phyloP scores from a whole-genome alignment of 345 rosid genomes.

The Bruguiera sexangula region DNA sequence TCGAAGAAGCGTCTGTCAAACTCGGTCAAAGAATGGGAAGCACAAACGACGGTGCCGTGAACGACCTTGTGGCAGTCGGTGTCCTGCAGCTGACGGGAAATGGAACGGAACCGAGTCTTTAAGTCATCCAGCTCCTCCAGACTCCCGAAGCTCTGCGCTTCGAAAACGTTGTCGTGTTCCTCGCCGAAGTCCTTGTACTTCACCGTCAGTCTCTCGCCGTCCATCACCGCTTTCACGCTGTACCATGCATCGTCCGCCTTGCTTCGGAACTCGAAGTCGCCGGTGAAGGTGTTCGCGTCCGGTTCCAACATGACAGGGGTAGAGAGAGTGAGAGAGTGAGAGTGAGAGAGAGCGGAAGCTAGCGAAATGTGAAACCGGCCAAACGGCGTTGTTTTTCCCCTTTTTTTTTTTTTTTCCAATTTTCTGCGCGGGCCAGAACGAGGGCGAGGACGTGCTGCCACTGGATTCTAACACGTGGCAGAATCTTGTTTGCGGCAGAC shows the following conservation, averaged over 20 bases:
- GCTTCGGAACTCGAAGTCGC: constrained; percentile 30
- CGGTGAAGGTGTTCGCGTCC: not conserved
- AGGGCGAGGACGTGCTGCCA: no score
- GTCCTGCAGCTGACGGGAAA: constrained; percentile 51
- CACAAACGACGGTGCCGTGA: constrained; percentile 33
- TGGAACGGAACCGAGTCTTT: constrained; percentile 28
- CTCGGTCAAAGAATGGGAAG: constrained; percentile 25
- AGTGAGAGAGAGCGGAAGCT: no score
- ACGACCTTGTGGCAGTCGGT: constrained; percentile 23
- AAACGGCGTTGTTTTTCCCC: not conserved
- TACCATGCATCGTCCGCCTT: constrained; percentile 44
- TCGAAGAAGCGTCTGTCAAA: constrained; percentile 40
- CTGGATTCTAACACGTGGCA: no score
- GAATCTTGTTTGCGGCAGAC: no score
- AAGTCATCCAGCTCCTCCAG: constrained; percentile 24
- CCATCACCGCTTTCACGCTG: constrained; percentile 14
- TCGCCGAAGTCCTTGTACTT: constrained; percentile 27
- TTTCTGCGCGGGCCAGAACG: no score
- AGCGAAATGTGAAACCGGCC: not conserved
- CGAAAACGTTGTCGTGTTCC: constrained; percentile 15
- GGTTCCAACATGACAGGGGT: no score
- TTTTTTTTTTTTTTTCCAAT: not conserved
- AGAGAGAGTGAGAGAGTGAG: no score
- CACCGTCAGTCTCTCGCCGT: constrained; percentile 25
- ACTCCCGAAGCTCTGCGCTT: constrained; percentile 13